Base-by-base conservation (phyloP, 2,329 filamentous ascomycete species). In the Penicillium sumatraense region DNA sequence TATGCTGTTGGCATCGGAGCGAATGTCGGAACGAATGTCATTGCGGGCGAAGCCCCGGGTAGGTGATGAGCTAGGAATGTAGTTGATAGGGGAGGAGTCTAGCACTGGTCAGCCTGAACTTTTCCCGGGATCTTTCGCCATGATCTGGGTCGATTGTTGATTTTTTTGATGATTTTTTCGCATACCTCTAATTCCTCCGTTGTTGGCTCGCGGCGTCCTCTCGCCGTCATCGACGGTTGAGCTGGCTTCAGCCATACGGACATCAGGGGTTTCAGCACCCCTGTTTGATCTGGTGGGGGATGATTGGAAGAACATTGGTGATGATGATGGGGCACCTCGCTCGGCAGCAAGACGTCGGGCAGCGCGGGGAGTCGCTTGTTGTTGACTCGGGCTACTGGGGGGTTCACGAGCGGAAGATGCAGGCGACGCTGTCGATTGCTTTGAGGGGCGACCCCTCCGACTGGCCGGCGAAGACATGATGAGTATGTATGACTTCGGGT, bases 1-100 rank as follows among this genome's bases (percentile, higher is more conserved):
- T 69, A 91, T 91, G 72, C 90, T 96, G 64, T 86, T 86, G 58
- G 91, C 80, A 70, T 93, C 87, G 49, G 89, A 88, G 61, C 88
- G 86, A 49, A 80, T 79, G 46, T 83, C 80, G 60, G 83, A 77
- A 53, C 82, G 75, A 46, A 70, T 76, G 49, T 78, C 76, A 60
- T 79, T 58, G 29, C 62, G 62, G 42, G 41, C 51, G 18, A 60
- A 56, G 16, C 57, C 70, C 68, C 85, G 86, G n/a, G 86, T 87
- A 23, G 91, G 91, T 69, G 90, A 96, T 33, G 93, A 96, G 74
- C 91, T 96, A 31, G 91, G 87, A 53, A 91, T 90, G 72, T 97
- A 98, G 72, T 88, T 86, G 63, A 98, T 91, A 1, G 93, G 93
- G 1, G 93, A 98, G 0, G 93, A 98, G 68, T 93, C 93, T 96